Base-by-base conservation (phyloP, 495 filamentous ascomycete species). In the Glutinoglossum americanum region DNA sequence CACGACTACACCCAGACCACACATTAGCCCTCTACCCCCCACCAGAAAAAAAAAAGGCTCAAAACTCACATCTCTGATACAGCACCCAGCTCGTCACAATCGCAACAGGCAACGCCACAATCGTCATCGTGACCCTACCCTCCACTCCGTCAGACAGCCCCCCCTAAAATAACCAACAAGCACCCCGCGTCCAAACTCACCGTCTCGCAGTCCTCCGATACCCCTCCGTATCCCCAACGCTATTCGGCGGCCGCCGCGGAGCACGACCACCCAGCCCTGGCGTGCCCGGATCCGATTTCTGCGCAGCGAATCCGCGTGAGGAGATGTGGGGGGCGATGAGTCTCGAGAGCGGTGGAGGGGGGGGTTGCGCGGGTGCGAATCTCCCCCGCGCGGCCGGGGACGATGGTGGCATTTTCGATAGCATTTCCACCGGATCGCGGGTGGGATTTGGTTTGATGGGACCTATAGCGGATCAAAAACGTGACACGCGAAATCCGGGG, bases 51-150 rank as follows among this genome's bases (percentile, higher is more conserved):
- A 39, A 39, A 9, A 10, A 39, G 13, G 10, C 17, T 21, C 27
- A 19, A 15, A 11, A 30, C 54, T 54, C 57, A 70, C 68, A 54
- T 51, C 68, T 60, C 44, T 70, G 63, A 51, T 64, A 70, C 13
- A 70, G 62, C 26, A 69, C 57, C 37, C 61, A 69, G 13, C 61
- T 64, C 4, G 68, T 70, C 23, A 70, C 67, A 51, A 70, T 64
- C 13, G 54, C 65, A 32, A 70, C 67, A 26, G 68, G 68, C 1
- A 69, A 57, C 13, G 69, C 69, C 28, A 70, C 65, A 13, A 70
- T 68, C 28, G 65, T 51, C 19, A 53, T 59, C 11, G 62, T 59
- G 25, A 70, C 59, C 48, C 68, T 70, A 3, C 37, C 37, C 13
- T 15, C 37, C 37, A 33, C 21, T 19, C 13, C 28, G 25, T 19